Evolutionary conservation across 140 eudicot genomes (phyloP).

Genomic region (Cichorium intybus): DNA sequence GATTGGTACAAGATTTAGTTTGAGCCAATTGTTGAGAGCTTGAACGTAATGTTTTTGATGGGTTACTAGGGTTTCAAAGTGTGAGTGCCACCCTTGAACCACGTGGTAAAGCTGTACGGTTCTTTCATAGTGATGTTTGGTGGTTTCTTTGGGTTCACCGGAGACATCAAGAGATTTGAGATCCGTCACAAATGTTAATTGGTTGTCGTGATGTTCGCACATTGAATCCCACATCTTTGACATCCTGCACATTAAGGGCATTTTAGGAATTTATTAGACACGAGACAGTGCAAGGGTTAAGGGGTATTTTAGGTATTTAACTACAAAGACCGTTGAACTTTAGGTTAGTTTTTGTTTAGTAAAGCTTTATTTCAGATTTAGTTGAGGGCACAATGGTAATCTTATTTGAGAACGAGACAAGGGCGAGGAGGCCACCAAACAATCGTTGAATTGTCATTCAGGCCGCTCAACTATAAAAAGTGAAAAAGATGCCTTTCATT

Average conservation of each 20-base stretch:
- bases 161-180: conserved; percentile 72
- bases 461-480: background rate
- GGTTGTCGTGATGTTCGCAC: conserved; percentile 71
- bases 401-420: background rate
- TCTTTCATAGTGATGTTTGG: conserved; percentile 67
- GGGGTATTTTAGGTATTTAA: too few relatives aligned
- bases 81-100: conserved; percentile 72
- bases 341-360: too few relatives aligned
- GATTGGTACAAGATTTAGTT: conserved; percentile 78
- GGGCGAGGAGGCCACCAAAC: background rate
- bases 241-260: conserved; percentile 55
- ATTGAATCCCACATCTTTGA: conserved; percentile 86
- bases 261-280: conserved; percentile 13
- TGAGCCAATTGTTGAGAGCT: conserved; percentile 79
- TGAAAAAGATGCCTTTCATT: background rate
- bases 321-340: too few relatives aligned
- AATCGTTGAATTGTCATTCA: background rate
- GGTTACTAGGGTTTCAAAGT: conserved; percentile 73
- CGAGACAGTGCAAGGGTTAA: background rate
- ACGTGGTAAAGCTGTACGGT: conserved; percentile 70
- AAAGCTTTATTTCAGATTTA: background rate
- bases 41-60: conserved; percentile 71
- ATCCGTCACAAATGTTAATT: conserved; percentile 49
- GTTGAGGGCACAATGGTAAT: background rate
- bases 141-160: conserved; percentile 69